Percentiles rank a stretch among this genome's conserved stretches.
Evolutionary conservation across 2,329 filamentous ascomycete species (phyloP).

Genomic region (Microdochium paspali): DNA sequence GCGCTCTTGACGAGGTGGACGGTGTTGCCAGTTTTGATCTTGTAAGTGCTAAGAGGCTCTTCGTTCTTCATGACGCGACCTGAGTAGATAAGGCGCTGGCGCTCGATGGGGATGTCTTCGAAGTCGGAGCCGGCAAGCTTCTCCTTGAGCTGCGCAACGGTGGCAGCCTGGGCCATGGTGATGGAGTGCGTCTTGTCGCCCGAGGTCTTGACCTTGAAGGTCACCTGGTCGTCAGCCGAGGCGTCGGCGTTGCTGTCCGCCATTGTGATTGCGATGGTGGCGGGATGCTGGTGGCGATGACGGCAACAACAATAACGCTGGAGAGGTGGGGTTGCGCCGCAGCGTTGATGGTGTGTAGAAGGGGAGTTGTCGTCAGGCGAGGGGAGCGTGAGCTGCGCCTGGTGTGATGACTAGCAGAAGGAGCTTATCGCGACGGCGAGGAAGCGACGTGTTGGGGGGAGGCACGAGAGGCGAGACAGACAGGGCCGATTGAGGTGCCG

Average conservation of each 20-base stretch:
- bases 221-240: slow-evolving; percentile 66
- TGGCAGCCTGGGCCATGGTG: slow-evolving; percentile 67
- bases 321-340: background rate
- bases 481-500: too few species aligned
- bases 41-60: slow-evolving; percentile 76
- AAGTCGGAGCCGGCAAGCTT: slow-evolving; percentile 75
- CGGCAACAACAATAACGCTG: background rate
- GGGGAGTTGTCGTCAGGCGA: too few species aligned
- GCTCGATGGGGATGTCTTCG: slow-evolving; percentile 77
- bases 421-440: too few species aligned
- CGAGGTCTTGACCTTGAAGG: slow-evolving; percentile 98
- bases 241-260: slow-evolving; percentile 51
- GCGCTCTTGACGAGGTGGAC: slow-evolving; percentile 96
- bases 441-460: too few species aligned
- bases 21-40: slow-evolving; percentile 93
- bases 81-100: slow-evolving; percentile 94
- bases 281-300: background rate
- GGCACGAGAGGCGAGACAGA: too few species aligned
- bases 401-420: too few species aligned
- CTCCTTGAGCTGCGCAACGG: slow-evolving; percentile 78
- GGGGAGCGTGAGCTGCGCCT: too few species aligned
- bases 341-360: too few species aligned
- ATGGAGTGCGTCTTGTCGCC: slow-evolving; percentile 76
- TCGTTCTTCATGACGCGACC: slow-evolving; percentile 94
- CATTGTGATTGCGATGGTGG: slow-evolving; percentile 1